Percentiles rank a stretch among this genome's conserved stretches.
Evolutionary conservation across 495 filamentous ascomycete species (phyloP).

Genomic region (Corynascus novoguineensis): DNA sequence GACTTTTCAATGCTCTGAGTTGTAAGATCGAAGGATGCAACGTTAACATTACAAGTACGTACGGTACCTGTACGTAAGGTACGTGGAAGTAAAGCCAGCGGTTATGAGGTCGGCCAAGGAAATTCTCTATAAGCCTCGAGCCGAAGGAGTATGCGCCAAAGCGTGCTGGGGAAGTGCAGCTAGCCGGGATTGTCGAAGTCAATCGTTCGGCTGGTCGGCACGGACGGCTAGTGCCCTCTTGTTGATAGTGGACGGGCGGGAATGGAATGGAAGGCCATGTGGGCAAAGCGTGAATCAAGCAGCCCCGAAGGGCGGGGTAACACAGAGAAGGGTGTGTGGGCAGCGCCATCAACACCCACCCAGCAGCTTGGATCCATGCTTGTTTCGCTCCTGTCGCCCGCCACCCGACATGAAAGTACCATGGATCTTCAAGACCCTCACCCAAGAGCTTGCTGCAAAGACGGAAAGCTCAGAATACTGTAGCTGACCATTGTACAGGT

Average conservation of each 20-base stretch:
- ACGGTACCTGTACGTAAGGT: background rate
- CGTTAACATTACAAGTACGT: background rate
- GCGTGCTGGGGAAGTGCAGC: background rate
- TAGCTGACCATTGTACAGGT: no score
- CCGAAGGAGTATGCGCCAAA: background rate
- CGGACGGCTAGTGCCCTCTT: background rate
- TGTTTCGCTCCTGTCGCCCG: constrained; percentile 8
- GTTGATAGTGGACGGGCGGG: no score
- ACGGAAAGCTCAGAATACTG: no score
- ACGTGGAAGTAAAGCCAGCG: background rate
- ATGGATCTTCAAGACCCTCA: no score
- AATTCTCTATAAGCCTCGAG: background rate
- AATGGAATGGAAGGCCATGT: constrained; percentile 9
- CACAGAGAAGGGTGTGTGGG: constrained; percentile 1
- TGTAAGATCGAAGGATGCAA: background rate
- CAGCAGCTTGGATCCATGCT: constrained; percentile 17
- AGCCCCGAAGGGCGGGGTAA: background rate
- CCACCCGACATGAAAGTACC: background rate
- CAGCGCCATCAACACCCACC: constrained; percentile 8
- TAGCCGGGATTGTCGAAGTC: background rate
- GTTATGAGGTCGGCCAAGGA: background rate
- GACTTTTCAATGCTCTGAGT: no score
- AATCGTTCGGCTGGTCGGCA: background rate
- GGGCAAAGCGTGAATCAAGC: background rate
- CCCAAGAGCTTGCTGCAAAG: no score